Conservation (phyloP, 2,329 filamentous ascomycete species). For the Pestalotiopsis sp. region DNA sequence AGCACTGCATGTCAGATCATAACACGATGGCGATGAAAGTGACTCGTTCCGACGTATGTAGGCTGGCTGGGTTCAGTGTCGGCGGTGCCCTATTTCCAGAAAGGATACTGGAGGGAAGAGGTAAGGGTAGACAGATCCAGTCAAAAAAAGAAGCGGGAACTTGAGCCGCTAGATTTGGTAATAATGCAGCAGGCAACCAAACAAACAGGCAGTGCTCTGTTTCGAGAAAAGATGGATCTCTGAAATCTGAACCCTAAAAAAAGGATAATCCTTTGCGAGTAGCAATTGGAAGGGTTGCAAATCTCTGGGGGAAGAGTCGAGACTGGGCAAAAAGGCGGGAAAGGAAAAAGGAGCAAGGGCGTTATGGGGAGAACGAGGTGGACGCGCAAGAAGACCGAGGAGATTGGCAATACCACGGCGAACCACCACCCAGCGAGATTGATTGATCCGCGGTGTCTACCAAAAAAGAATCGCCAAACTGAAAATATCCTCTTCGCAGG, state of each 20-base stretch:
- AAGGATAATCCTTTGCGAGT: background rate
- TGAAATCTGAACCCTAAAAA: background rate
- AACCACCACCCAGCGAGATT: background rate
- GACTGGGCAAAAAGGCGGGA: background rate
- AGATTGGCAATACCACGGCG: background rate
- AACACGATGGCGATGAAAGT: background rate
- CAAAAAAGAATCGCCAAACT: background rate
- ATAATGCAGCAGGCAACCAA: background rate
- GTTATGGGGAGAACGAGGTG: background rate
- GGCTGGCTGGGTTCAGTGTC: background rate
- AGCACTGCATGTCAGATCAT: conserved; percentile 8
- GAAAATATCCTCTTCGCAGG: background rate
- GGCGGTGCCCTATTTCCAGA: background rate
- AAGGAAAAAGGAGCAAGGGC: background rate
- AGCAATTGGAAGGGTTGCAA: background rate
- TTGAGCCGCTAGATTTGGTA: background rate
- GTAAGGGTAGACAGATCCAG: background rate
- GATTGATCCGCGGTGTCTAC: background rate
- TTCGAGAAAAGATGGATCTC: background rate
- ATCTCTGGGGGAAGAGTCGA: background rate
- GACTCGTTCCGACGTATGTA: background rate
- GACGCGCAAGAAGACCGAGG: background rate
- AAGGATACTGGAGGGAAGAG: background rate
- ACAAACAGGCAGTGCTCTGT: background rate
- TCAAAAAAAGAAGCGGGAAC: background rate